A percentile compares a stretch with the other conserved stretches of the same genome.
Conservation (phyloP, 768 basidiomycete genomes). For the Lentinus tigrinus region DNA sequence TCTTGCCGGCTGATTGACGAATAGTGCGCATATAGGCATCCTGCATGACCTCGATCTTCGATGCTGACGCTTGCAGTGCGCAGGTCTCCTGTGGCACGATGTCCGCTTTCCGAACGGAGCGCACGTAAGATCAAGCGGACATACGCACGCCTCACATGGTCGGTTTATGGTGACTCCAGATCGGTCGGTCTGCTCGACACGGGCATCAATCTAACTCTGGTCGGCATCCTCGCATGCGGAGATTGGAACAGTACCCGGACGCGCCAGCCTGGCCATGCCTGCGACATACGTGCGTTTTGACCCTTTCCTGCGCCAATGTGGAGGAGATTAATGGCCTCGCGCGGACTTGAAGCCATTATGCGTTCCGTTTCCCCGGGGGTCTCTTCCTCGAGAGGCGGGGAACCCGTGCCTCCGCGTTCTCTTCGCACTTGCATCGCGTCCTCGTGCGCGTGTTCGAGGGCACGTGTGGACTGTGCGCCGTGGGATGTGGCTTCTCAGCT, state of each 20-base stretch:
- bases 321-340: not conserved
- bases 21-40: not conserved
- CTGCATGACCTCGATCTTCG: not conserved
- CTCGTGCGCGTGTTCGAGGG: not conserved
- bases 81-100: not conserved
- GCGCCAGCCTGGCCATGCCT: not conserved
- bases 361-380: not conserved
- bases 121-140: not conserved
- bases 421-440: not conserved
- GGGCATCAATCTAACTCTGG: not conserved
- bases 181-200: not conserved
- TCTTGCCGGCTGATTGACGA: not conserved
- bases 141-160: not conserved
- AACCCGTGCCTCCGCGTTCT: not conserved
- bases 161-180: not conserved
- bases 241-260: not conserved
- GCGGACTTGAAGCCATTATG: not conserved
- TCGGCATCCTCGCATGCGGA: not conserved
- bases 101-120: not conserved
- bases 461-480: not conserved
- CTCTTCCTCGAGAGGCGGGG: not conserved
- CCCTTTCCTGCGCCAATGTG: not conserved
- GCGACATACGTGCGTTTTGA: not conserved
- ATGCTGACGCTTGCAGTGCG: not conserved
- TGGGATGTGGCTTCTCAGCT: not conserved